These are phyloP conservation scores for Ampelomyces quisqualis DNA, from an alignment of 2,329 filamentous ascomycete genomes.

Conservation along the genomic window DNA sequence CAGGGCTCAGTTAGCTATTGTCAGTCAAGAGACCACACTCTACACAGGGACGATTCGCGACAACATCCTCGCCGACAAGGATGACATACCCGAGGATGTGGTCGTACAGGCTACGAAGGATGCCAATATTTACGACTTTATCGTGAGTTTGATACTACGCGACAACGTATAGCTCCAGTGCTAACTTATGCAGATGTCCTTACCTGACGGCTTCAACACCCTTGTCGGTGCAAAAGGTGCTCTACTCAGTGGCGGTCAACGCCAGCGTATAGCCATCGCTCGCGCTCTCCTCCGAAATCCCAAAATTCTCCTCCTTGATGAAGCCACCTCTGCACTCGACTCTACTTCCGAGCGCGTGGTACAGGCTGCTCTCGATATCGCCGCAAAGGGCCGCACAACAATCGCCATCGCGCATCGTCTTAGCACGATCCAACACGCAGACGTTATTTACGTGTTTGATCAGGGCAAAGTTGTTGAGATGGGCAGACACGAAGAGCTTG, in stretches of 20 bases:
- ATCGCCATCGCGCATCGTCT: slow-evolving; percentile 92
- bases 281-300: slow-evolving; percentile 89
- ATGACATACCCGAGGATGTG: slow-evolving; percentile 68
- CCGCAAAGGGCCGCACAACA: slow-evolving; percentile 83
- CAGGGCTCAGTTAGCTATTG: slow-evolving; percentile 81
- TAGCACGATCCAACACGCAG: slow-evolving; percentile 90
- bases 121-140: slow-evolving; percentile 43
- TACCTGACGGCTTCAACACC: slow-evolving; percentile 74
- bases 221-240: slow-evolving; percentile 81
- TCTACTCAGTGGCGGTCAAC: slow-evolving; percentile 71
- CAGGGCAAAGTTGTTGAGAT: slow-evolving; percentile 81
- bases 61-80: slow-evolving; percentile 69
- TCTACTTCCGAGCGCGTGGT: slow-evolving; percentile 67
- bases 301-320: slow-evolving; percentile 65
- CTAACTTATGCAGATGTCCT: slow-evolving; percentile 20
- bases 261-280: slow-evolving; percentile 93
- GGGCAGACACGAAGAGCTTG: slow-evolving; percentile 70
- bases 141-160: slow-evolving; percentile 16
- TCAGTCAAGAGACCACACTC: slow-evolving; percentile 90
- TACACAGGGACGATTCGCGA: slow-evolving; percentile 92
- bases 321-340: slow-evolving; percentile 44
- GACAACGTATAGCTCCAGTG: neutral
- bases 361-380: slow-evolving; percentile 76
- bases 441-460: slow-evolving; percentile 96
- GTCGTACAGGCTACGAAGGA: slow-evolving; percentile 81